Evolutionary conservation across 2,329 filamentous ascomycete species (phyloP).

Genomic region (Beauveria pseudobassiana): DNA sequence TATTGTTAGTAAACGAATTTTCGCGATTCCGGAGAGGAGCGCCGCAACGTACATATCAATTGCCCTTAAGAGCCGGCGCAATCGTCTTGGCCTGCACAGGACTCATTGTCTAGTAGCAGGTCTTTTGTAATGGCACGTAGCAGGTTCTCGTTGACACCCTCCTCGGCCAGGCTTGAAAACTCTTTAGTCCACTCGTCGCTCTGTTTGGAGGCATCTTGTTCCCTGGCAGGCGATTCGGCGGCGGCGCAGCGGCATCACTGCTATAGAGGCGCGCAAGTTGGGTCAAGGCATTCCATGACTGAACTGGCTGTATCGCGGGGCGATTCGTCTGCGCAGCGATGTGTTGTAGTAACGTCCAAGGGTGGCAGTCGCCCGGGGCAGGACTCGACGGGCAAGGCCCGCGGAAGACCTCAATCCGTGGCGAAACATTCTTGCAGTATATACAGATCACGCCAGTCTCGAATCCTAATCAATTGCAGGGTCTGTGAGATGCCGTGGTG

Average conservation of each 20-base stretch:
- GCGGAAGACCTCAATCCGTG: constrained; percentile 32
- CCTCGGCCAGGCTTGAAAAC: constrained; percentile 37
- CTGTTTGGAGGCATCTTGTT: not conserved
- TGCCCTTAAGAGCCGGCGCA: constrained; percentile 67
- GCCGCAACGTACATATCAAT: constrained; percentile 63
- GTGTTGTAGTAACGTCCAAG: constrained; percentile 17
- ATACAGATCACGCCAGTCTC: not conserved
- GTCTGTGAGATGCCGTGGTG: not conserved
- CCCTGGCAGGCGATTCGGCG: not conserved
- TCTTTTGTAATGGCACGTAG: constrained; percentile 60
- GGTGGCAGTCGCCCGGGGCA: constrained; percentile 23
- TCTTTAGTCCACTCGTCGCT: constrained; percentile 8
- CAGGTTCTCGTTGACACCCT: constrained; percentile 56
- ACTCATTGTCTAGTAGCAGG: constrained; percentile 82
- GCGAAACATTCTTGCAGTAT: constrained; percentile 15
- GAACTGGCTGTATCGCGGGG: constrained; percentile 17
- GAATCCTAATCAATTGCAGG: not conserved
- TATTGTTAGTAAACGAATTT: not conserved
- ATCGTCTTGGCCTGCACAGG: constrained; percentile 85
- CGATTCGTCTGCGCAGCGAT: constrained; percentile 3
- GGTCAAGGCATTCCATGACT: constrained; percentile 18
- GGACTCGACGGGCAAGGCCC: constrained; percentile 26
- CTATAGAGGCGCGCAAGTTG: constrained; percentile 30
- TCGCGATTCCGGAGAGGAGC: not conserved
- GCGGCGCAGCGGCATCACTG: constrained; percentile 27